A percentile compares a stretch with the other conserved stretches of the same genome.
phyloP scores from a whole-genome alignment of 1,284 basidiomycete genomes.

The Flammula alnicola region DNA sequence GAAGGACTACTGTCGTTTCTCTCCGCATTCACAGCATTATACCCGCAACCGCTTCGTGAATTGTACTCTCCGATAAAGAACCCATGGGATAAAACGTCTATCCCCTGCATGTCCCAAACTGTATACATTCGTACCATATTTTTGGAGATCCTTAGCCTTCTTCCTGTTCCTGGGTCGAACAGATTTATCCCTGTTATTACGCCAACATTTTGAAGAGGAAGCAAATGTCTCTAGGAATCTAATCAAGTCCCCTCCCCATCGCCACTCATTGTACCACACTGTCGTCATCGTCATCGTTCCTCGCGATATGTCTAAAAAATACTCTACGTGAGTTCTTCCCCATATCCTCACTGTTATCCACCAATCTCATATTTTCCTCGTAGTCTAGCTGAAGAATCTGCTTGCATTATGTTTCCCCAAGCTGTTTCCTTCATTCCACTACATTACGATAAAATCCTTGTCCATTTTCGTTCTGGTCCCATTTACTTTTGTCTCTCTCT shows the following conservation, averaged over 20 bases:
- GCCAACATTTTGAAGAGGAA: conserved; percentile 4
- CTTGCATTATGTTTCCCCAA: conserved; percentile 7
- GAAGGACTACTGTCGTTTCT: no score
- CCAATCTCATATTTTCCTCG: not conserved
- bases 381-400: conserved; percentile 11
- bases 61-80: conserved; percentile 23
- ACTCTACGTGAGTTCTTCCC: conserved; percentile 20
- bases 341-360: not conserved
- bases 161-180: conserved; percentile 6
- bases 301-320: conserved; percentile 16
- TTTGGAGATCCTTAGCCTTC: conserved; percentile 21
- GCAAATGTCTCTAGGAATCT: conserved; percentile 4
- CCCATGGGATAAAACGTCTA: conserved; percentile 6
- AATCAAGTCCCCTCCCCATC: conserved; percentile 1
- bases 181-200: conserved; percentile 4
- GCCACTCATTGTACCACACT: conserved; percentile 15
- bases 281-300: conserved; percentile 9
- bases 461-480: no score
- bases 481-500: conserved; percentile 8
- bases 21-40: conserved; percentile 35
- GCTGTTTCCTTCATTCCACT: conserved; percentile 9
- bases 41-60: conserved; percentile 41
- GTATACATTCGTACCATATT: conserved; percentile 17
- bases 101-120: conserved; percentile 13
- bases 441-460: conserved; percentile 11